phyloP scores from a whole-genome alignment of 1,139 yeast species.

The Yarrowia galli region DNA sequence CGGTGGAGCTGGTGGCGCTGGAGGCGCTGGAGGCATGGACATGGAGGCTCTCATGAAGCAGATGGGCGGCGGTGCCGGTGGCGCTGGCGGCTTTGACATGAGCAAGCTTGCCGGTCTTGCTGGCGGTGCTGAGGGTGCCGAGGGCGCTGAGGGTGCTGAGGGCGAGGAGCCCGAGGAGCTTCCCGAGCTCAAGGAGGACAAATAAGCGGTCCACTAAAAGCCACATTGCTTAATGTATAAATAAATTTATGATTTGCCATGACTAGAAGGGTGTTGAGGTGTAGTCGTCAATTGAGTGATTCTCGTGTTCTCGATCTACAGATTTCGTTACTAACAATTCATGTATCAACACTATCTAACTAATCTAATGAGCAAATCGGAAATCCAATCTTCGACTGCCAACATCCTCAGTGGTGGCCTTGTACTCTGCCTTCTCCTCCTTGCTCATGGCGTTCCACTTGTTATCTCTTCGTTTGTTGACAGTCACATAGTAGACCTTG shows the following conservation, averaged over 20 bases:
- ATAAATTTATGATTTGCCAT: slow-evolving; percentile 1
- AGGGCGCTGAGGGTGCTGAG: slow-evolving; percentile 42
- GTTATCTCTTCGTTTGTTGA: slow-evolving; percentile 3
- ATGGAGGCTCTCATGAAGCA: slow-evolving; percentile 43
- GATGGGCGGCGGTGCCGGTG: slow-evolving; percentile 48
- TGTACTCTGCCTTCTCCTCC: slow-evolving; percentile 14
- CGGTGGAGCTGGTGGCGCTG: slow-evolving; percentile 44
- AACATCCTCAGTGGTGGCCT: not conserved
- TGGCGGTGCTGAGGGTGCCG: slow-evolving; percentile 41
- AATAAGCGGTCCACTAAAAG: slow-evolving; percentile 17
- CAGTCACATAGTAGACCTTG: slow-evolving; percentile 16
- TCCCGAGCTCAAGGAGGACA: slow-evolving; percentile 39
- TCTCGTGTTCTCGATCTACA: not conserved
- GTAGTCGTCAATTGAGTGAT: not conserved
- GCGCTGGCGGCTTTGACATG: slow-evolving; percentile 47
- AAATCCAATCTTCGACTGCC: slow-evolving; percentile 14
- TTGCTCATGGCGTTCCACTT: slow-evolving; percentile 15
- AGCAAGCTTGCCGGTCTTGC: slow-evolving; percentile 41
- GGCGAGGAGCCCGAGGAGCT: slow-evolving; percentile 44
- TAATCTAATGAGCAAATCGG: slow-evolving; percentile 1
- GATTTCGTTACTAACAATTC: no score
- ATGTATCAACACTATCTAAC: not conserved
- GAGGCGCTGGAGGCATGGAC: slow-evolving; percentile 45
- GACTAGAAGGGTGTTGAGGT: not conserved
- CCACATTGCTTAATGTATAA: slow-evolving; percentile 17